phyloP scores from a whole-genome alignment of 306 rosid species.

The Fragaria iinumae region DNA sequence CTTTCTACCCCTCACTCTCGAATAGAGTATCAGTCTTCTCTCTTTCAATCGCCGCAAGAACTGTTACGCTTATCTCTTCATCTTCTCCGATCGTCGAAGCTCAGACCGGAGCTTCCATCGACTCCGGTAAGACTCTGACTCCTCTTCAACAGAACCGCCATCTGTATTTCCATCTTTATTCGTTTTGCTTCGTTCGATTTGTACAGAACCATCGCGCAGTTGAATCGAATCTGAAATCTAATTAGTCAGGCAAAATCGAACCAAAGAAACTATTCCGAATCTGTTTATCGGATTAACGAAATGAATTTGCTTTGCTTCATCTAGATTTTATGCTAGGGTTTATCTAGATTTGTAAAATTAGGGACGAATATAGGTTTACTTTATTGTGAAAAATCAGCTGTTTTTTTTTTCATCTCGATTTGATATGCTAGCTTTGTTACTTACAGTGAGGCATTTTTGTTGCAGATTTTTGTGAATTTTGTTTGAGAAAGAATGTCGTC shows the following conservation, averaged over 20 bases:
- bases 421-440: not conserved
- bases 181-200: not conserved
- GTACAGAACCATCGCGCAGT: not conserved
- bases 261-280: not conserved
- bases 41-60: not conserved
- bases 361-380: not conserved
- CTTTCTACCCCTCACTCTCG: not conserved
- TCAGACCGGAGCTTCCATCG: not conserved
- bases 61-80: not conserved
- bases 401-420: not conserved
- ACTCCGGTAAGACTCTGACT: constrained; percentile 6
- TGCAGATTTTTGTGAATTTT: constrained; percentile 7
- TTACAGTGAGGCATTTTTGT: not conserved
- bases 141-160: not conserved
- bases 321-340: not conserved
- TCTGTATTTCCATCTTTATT: not conserved
- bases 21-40: not conserved
- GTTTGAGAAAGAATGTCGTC: constrained; percentile 39
- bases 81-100: not conserved
- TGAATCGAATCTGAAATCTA: not conserved
- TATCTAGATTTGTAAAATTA: not conserved
- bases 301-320: not conserved
- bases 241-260: not conserved
- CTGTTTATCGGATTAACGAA: not conserved
- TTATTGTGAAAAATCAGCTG: not conserved